phyloP scores from a whole-genome alignment of 2,329 filamentous ascomycete genomes.

The Chrysoporthe cubensis region DNA sequence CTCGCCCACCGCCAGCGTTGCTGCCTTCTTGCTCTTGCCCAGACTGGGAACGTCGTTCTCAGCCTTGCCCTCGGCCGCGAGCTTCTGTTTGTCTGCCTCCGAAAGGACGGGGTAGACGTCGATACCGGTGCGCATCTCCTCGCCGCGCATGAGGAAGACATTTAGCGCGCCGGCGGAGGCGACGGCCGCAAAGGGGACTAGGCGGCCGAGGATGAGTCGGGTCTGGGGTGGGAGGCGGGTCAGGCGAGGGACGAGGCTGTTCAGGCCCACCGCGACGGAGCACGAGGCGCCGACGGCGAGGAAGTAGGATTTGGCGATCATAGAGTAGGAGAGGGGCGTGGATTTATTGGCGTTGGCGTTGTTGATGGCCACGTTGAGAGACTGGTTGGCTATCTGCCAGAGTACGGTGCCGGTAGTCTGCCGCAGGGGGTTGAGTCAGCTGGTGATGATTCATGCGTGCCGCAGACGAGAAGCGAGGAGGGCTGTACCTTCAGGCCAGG shows the following conservation, averaged over 20 bases:
- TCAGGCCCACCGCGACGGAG: conserved; percentile 89
- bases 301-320: conserved; percentile 87
- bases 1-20: conserved; percentile 86
- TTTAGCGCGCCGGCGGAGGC: conserved; percentile 90
- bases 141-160: conserved; percentile 95
- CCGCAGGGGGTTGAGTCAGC: neutral
- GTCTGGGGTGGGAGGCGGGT: conserved; percentile 76
- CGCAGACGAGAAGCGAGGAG: neutral
- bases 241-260: conserved; percentile 84
- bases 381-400: conserved; percentile 97
- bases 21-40: conserved; percentile 86
- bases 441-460: neutral
- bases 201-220: conserved; percentile 75
- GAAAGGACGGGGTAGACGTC: conserved; percentile 86
- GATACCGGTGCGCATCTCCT: conserved; percentile 92
- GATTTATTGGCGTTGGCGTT: conserved; percentile 98
- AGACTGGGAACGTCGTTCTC: conserved; percentile 71
- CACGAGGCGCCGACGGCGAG: conserved; percentile 92
- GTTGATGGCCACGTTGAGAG: conserved; percentile 97
- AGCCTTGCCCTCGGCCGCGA: conserved; percentile 60
- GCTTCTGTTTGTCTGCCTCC: conserved; percentile 66
- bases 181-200: conserved; percentile 95
- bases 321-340: conserved; percentile 78
- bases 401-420: conserved; percentile 82
- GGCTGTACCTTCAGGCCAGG: conserved; percentile 74